Base-by-base conservation (phyloP, 83 land plant species). In the Picea mariana region DNA sequence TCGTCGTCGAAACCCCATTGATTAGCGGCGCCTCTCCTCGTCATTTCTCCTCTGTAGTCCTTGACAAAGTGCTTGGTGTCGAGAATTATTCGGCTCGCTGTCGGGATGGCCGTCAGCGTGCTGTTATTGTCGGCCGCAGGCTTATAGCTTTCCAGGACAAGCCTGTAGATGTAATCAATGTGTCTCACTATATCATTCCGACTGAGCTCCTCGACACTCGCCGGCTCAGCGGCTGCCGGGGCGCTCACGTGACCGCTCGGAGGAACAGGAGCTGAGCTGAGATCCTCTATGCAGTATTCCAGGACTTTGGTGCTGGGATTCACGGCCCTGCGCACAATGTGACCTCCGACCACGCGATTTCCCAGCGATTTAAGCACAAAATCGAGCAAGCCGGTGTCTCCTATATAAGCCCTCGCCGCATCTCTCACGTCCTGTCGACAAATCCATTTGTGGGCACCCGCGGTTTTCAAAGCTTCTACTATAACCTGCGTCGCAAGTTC, bases 311-410 rank as follows among this genome's bases (percentile, higher is more conserved):
- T 91, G 20, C 86, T 44, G 15, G 98, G 93, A 65, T 95, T 94
- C 24, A 88, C 87, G 7, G 88, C 84, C 64, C 97, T 90, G 60
- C 88, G 88, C 6, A 97, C 95, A 9, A 92, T 77, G 61, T 90
- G 84, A 73, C 69, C 61, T 0, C 93, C 96, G 9, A 97, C 93
- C 12, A 93, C 88, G 34, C 89, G 87, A 73, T 91, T 89, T 31
- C 91, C 91, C 75, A 97, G 82, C 24, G 94, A 92, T 64, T 95
- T 93, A 61, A 97, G 88, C 8, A 95, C 98, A 76, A 89, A 92
- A 81, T 97, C 99, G 27, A 97, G 88, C 44, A 97, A 84, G 3
- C 99, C 99, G 0, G 99, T 97, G 85, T 97, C 99, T 12, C 98
- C 99, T 47, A 97, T 95, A 81, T 87, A 87, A 27, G 85, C 79